Percentiles rank a stretch among this genome's conserved stretches.
phyloP scores from a whole-genome alignment of 164 flowering plant genomes.

The Tetrastigma voinierianum region DNA sequence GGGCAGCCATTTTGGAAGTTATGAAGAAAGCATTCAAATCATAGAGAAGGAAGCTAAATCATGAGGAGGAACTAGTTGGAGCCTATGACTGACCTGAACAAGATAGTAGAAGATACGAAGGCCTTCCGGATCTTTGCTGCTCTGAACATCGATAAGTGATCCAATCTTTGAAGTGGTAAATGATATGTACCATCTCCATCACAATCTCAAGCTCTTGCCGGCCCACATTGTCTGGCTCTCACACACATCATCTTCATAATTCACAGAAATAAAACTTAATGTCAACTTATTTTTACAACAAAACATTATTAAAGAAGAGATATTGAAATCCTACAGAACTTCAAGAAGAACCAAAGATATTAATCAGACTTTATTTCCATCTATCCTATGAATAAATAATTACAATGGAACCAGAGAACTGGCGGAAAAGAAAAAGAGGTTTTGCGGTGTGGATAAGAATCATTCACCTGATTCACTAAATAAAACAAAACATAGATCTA shows the following conservation, averaged over 20 bases:
- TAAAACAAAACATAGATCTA: no score
- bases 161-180: conserved; percentile 98
- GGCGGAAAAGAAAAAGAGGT: no score
- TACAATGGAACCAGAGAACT: no score
- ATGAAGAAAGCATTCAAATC: no score
- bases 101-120: conserved; percentile 96
- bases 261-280: conserved; percentile 21
- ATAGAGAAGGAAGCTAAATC: no score
- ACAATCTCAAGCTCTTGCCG: conserved; percentile 97
- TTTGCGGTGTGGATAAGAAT: no score
- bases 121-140: conserved; percentile 96
- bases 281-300: conserved; percentile 3
- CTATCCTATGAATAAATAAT: no score
- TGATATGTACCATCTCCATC: conserved; percentile 96
- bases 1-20: no score
- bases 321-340: no score
- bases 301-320: neutral
- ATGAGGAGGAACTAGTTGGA: neutral
- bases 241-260: conserved; percentile 99
- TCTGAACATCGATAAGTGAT: conserved; percentile 92
- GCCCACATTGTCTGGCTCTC: conserved; percentile 91
- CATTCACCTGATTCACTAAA: no score
- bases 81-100: conserved; percentile 60
- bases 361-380: no score
- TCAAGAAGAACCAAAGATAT: no score